Evolutionary conservation across 306 rosid species (phyloP).

Genomic region (Sesbania bispinosa): DNA sequence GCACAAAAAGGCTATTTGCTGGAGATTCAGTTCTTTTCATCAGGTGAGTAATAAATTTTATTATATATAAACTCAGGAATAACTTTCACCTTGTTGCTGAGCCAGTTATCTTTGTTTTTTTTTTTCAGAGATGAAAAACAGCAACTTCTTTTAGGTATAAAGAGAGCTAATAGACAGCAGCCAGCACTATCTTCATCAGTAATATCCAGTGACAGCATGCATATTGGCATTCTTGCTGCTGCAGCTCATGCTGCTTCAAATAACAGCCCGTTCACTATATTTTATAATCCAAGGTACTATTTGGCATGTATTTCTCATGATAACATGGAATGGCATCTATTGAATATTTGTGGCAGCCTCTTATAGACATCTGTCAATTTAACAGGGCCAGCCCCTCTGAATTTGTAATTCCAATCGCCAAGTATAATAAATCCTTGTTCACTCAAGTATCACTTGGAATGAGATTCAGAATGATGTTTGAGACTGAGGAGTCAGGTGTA

Average conservation of each 20-base stretch:
- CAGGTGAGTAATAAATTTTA: conserved; percentile 41
- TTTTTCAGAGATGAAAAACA: conserved; percentile 89
- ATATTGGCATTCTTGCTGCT: conserved; percentile 95
- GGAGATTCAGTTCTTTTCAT: conserved; percentile 98
- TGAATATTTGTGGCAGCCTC: conserved; percentile 24
- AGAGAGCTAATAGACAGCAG: conserved; percentile 85
- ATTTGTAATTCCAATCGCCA: conserved; percentile 92
- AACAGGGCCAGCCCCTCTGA: conserved; percentile 94
- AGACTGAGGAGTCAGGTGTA: conserved; percentile 95
- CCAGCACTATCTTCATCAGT: conserved; percentile 93
- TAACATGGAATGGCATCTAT: conserved; percentile 7
- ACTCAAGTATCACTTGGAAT: conserved; percentile 95
- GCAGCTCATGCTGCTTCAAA: conserved; percentile 99
- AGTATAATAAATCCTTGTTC: conserved; percentile 82
- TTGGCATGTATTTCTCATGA: background rate
- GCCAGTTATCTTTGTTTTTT: background rate
- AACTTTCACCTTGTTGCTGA: conserved; percentile 7
- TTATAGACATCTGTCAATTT: conserved; percentile 24
- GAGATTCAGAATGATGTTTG: conserved; percentile 98
- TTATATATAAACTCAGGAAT: conserved; percentile 5
- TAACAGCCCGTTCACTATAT: conserved; percentile 89
- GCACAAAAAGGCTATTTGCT: conserved; percentile 91
- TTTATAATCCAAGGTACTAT: conserved; percentile 88
- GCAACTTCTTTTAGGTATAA: conserved; percentile 89
- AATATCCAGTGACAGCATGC: conserved; percentile 99